Percentiles rank a stretch among this genome's conserved stretches.
These are phyloP conservation scores for Alternaria angustiovoidea DNA, from an alignment of 2,329 filamentous ascomycete species.

Conservation along the genomic window DNA sequence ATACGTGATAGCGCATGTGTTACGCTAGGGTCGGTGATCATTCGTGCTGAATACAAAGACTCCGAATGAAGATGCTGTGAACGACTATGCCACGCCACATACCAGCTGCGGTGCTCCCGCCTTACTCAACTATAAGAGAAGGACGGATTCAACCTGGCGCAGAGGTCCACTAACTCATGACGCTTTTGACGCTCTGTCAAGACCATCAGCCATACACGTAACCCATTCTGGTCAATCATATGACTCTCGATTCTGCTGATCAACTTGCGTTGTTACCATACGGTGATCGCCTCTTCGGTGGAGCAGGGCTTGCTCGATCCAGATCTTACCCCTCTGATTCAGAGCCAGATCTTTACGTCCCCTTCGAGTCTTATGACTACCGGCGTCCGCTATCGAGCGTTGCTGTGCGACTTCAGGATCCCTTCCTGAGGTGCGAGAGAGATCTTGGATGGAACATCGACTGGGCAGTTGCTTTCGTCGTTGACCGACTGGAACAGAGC, in stretches of 20 bases:
- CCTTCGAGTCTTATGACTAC: conserved; percentile 3
- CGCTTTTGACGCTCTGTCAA: background rate
- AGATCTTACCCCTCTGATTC: conserved; percentile 28
- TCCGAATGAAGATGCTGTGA: background rate
- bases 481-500: conserved; percentile 40
- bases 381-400: conserved; percentile 11
- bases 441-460: conserved; percentile 53
- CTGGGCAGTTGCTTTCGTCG: conserved; percentile 53
- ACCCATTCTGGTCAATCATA: conserved; percentile 13
- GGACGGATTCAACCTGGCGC: background rate
- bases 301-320: background rate
- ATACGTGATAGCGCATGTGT: background rate
- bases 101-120: background rate
- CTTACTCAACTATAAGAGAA: background rate
- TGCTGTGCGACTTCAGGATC: conserved; percentile 31
- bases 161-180: background rate
- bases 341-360: conserved; percentile 24
- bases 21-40: background rate
- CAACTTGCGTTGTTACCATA: conserved; percentile 17
- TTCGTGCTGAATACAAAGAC: background rate
- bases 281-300: conserved; percentile 17
- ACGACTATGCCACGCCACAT: background rate
- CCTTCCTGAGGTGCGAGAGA: conserved; percentile 26
- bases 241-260: conserved; percentile 21
- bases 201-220: background rate